Evolutionary conservation across 108 stramenopile species (phyloP), one percentile per base, ranked within the genome.

Genomic region (Poteriospumella lacustris): DNA sequence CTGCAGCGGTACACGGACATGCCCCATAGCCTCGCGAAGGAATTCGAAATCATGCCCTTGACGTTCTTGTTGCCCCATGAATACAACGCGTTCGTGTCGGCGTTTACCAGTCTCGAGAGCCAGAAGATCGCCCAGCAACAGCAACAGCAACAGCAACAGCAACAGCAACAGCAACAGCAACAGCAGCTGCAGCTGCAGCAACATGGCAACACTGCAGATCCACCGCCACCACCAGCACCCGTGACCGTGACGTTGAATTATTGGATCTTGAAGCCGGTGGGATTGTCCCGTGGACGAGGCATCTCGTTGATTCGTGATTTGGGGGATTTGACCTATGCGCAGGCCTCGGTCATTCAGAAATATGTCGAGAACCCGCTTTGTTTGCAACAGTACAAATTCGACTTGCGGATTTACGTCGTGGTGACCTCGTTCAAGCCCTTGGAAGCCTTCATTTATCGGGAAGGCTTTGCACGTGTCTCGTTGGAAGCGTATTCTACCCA

Each of bases 251-350:
- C n/a, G n/a, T n/a, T n/a, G 3, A 78, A 85, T 28, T 58, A 82
- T 52, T 93, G 90, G 92, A 93, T 94, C 42, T 80, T 94, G 78
- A 94, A 94, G 75, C 93, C 93, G 0, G 84, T 92, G 12, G 88
- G 89, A 1, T 59, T 89, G 76, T 89, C 89, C 0, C 81, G 91
- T 1, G 92, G 93, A 36, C 88, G 91, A 36, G 93, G 93, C 3
- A 94, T 94, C 42, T 77, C 79, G 26, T 56, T 94, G 0, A 81
- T 94, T 39, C 44, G 87, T 5, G 87, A 89, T 56, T 80, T 94
- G 44, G 58, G 78, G 9, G 78, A 89, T 52, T 86, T 92, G 60
- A 80, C 81, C 39, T 91, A 92, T 67, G 85, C 85, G 1, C 76
- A 88, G 58, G 40, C 77, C 12, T 33, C 5, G 28, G 92, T 94